Conservation (phyloP, 805 yeast genomes). For the Hanseniaspora occidentalis region DNA sequence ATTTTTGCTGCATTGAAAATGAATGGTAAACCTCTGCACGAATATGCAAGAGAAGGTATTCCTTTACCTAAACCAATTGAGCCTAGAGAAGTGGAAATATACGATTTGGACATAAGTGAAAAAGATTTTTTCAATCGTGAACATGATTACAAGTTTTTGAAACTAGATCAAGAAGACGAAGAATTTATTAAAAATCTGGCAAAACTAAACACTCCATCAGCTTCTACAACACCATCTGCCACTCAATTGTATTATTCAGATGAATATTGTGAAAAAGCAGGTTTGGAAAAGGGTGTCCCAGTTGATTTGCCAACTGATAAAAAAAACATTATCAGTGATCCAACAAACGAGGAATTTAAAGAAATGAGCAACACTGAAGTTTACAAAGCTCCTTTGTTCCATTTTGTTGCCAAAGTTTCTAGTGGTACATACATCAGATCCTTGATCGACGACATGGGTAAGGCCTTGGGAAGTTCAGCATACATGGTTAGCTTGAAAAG, state of each 20-base stretch:
- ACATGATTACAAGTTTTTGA: constrained; percentile 39
- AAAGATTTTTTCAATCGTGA: constrained; percentile 28
- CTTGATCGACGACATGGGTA: constrained; percentile 76
- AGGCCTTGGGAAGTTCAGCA: constrained; percentile 66
- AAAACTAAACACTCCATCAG: neutral
- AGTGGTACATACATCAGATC: constrained; percentile 95
- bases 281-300: constrained; percentile 28
- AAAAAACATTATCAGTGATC: constrained; percentile 22
- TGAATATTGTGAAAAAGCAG: constrained; percentile 37
- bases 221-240: neutral
- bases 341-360: constrained; percentile 20
- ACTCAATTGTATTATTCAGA: constrained; percentile 39
- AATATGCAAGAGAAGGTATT: constrained; percentile 79
- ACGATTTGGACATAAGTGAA: constrained; percentile 37
- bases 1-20: constrained; percentile 87
- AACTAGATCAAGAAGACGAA: constrained; percentile 20
- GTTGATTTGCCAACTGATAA: constrained; percentile 23
- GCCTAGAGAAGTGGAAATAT: constrained; percentile 56
- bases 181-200: constrained; percentile 17
- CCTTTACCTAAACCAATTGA: constrained; percentile 80
- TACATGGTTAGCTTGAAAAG: constrained; percentile 81
- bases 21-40: constrained; percentile 88
- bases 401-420: constrained; percentile 67
- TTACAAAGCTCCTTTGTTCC: constrained; percentile 48
- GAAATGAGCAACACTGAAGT: constrained; percentile 24